Evolutionary conservation across 139 green algal genomes (phyloP).

Genomic region (Tetraselmis chui): DNA sequence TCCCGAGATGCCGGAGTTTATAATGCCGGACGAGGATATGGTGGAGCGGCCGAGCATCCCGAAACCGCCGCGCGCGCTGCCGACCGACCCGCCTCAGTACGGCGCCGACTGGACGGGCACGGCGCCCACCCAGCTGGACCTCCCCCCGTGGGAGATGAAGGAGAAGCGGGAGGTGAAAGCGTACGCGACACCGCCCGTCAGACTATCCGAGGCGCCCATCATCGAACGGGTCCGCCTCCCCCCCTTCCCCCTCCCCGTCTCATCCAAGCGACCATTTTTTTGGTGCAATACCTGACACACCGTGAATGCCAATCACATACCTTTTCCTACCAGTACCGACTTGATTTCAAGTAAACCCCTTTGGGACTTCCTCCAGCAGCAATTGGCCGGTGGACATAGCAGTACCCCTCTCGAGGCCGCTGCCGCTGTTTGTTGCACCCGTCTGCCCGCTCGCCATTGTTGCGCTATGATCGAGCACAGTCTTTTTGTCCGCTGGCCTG

Average conservation of each 20-base stretch:
- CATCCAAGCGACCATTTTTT: too few species aligned
- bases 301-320: too few species aligned
- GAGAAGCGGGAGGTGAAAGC: neutral
- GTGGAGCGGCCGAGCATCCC: slow-evolving; percentile 25
- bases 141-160: slow-evolving; percentile 1
- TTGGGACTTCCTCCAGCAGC: too few species aligned
- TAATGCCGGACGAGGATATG: slow-evolving; percentile 6
- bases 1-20: slow-evolving; percentile 32
- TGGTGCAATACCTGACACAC: too few species aligned
- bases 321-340: too few species aligned
- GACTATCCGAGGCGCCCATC: neutral
- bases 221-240: neutral
- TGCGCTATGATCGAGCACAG: too few species aligned
- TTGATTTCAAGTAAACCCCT: too few species aligned
- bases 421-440: too few species aligned
- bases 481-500: too few species aligned
- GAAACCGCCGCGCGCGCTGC: slow-evolving; percentile 16
- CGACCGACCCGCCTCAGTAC: slow-evolving; percentile 27
- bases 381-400: too few species aligned
- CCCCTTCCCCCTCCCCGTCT: neutral
- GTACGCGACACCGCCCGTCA: neutral
- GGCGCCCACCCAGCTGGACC: slow-evolving; percentile 32
- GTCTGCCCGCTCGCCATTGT: too few species aligned
- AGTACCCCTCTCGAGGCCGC: too few species aligned
- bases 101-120: slow-evolving; percentile 51